Base-by-base conservation (phyloP, 2,329 filamentous ascomycete species). In the Arthroderma sp. region DNA sequence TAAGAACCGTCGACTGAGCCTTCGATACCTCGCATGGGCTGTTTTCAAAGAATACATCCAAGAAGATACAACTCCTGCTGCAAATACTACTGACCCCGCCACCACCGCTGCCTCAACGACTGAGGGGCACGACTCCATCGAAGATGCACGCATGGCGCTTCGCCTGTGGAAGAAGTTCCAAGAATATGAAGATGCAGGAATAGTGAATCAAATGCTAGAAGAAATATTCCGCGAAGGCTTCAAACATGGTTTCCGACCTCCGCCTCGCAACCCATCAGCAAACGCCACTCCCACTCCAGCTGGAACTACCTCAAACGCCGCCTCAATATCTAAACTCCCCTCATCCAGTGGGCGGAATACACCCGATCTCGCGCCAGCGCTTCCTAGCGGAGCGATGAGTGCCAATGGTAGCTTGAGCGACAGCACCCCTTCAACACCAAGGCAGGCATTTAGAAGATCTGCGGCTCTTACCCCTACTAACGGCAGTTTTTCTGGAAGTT, bases 21-120 rank as follows among this genome's bases (percentile, higher is more conserved):
- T 98, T 15, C 84, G 89, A 29, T 96, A 95, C 61, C 68, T 98
- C 11, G 88, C 91, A 0, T 94, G 87, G 83, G 80, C 81, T 43
- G 74, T 98, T 6, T 78, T 98, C 36, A 87, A 87, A 56, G 86
- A 96, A 63, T 86, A 89, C 57, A 95, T 98, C 49, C 93, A 98
- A 64, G 75, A 86, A 57, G 83, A 86, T 53, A 86, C 81, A 5
- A 42, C 47, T 22, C 29, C 41, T 11, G 38, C 44, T 6, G 34
- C 42, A 29, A 44, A 38, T n/a, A 40, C 46, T 7, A 45, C 46
- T n/a, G 44, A 34, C 27, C 31, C 42, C 1, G n/a, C 50, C 5
- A 36, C 46, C 5, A 46, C 49, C 9, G 46, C 47, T 29, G 43
- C 47, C n/a, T 29, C 52, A 53, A 31, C 45, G 42, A 3, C 45